Conservation (phyloP, 441 rosid species). For the Jatropha multifida region DNA sequence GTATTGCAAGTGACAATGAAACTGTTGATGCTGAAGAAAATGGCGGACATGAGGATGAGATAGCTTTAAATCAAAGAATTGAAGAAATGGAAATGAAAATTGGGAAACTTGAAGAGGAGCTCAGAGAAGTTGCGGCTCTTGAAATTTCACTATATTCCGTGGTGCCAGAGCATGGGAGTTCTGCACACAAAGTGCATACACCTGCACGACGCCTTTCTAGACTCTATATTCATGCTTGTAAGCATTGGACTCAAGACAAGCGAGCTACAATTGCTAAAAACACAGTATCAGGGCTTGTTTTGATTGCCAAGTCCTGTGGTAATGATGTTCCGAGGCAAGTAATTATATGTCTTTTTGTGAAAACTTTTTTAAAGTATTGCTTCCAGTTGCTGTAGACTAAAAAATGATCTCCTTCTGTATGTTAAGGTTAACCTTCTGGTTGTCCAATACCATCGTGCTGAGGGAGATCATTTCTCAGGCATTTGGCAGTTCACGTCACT, state of each 20-base stretch:
- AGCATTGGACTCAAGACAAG: constrained; percentile 61
- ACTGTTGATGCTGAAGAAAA: constrained; percentile 49
- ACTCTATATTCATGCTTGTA: constrained; percentile 75
- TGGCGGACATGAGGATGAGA: constrained; percentile 43
- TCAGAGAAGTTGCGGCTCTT: constrained; percentile 87
- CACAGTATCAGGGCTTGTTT: constrained; percentile 67
- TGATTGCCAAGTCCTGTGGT: constrained; percentile 75
- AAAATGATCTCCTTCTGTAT: constrained; percentile 24
- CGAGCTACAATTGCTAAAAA: constrained; percentile 66
- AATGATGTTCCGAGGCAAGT: constrained; percentile 83
- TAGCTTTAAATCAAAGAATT: constrained; percentile 43
- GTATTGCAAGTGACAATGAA: constrained; percentile 51
- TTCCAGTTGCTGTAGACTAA: constrained; percentile 19
- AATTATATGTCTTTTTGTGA: background rate
- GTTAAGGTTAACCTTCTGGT: constrained; percentile 82
- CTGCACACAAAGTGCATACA: constrained; percentile 82
- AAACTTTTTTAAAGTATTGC: background rate
- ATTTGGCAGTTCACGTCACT: constrained; percentile 51
- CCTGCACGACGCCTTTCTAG: constrained; percentile 85
- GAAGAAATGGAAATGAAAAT: constrained; percentile 68
- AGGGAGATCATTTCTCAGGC: constrained; percentile 69
- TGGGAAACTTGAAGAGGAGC: constrained; percentile 83
- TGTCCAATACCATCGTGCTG: constrained; percentile 73
- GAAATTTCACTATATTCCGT: constrained; percentile 83
- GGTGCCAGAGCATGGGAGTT: constrained; percentile 81